phyloP scores from a whole-genome alignment of 805 yeast species.

The Barnettozyma salicaria region DNA sequence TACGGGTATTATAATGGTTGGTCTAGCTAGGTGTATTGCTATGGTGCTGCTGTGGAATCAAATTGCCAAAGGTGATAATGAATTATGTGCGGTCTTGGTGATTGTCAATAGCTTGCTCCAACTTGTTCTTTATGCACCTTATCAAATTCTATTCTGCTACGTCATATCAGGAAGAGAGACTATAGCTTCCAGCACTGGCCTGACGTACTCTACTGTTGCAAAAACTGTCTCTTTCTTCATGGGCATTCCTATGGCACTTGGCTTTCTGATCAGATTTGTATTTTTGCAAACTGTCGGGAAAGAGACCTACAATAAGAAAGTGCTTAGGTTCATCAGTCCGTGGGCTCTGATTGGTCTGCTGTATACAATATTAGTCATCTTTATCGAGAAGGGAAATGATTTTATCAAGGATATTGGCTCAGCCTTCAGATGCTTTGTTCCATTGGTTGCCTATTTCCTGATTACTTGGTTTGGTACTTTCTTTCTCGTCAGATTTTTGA shows the following conservation, averaged over 20 bases:
- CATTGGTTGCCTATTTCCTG: conserved; percentile 42
- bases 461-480: conserved; percentile 43
- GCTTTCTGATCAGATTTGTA: conserved; percentile 36
- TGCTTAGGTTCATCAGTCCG: conserved; percentile 41
- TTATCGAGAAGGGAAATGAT: conserved; percentile 43
- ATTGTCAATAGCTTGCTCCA: conserved; percentile 46
- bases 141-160: conserved; percentile 41
- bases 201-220: conserved; percentile 37
- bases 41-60: conserved; percentile 58
- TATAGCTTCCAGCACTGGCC: background rate
- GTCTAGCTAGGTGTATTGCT: conserved; percentile 55
- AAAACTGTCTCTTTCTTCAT: conserved; percentile 45
- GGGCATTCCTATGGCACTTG: conserved; percentile 47
- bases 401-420: conserved; percentile 43
- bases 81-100: conserved; percentile 47
- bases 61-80: conserved; percentile 45
- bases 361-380: conserved; percentile 46
- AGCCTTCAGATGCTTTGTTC: conserved; percentile 45
- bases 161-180: conserved; percentile 18
- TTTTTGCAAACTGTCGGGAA: conserved; percentile 27
- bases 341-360: conserved; percentile 47
- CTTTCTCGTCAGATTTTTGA: conserved; percentile 30
- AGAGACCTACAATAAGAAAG: conserved; percentile 28
- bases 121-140: conserved; percentile 47
- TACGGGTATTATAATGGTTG: conserved; percentile 52